These are phyloP conservation scores for Colletotrichum sojae DNA, from an alignment of 2,329 filamentous ascomycete genomes.

Conservation along the genomic window DNA sequence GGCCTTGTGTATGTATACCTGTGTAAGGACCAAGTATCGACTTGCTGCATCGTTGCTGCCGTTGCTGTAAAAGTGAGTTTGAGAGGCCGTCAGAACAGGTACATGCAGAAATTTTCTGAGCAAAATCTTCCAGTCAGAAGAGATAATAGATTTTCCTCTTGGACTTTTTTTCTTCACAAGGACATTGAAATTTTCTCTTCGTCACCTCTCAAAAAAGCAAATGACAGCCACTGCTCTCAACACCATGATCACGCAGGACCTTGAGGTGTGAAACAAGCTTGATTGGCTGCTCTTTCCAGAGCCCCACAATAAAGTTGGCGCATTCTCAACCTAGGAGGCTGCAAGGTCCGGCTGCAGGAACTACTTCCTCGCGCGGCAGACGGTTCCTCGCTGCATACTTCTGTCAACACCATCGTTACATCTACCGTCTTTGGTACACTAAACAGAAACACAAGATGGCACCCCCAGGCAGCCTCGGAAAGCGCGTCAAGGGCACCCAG, in stretches of 20 bases:
- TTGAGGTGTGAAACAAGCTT: not conserved
- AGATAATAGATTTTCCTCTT: too few relatives aligned
- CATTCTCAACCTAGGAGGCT: not conserved
- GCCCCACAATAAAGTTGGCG: constrained; percentile 16
- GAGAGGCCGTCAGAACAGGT: too few relatives aligned
- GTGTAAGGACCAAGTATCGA: too few relatives aligned
- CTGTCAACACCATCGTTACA: not conserved
- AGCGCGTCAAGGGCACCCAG: constrained; percentile 77
- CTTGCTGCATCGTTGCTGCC: too few relatives aligned
- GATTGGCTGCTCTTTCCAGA: not conserved
- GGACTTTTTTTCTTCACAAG: too few relatives aligned
- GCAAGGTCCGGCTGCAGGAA: not conserved
- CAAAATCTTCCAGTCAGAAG: too few relatives aligned
- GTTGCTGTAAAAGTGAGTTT: too few relatives aligned
- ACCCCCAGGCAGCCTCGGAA: constrained; percentile 70
- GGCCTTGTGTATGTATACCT: too few relatives aligned
- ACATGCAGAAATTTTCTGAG: too few relatives aligned
- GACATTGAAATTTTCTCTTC: too few relatives aligned
- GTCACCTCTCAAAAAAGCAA: not conserved
- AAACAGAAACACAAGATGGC: constrained; percentile 61
- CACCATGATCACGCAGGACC: not conserved
- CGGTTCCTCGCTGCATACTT: constrained; percentile 8
- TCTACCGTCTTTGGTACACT: not conserved
- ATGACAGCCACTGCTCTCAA: not conserved
- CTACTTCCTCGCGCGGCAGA: constrained; percentile 14